phyloP scores from a whole-genome alignment of 192 early-diverging fungal genomes.

The Kickxella alabastrina region DNA sequence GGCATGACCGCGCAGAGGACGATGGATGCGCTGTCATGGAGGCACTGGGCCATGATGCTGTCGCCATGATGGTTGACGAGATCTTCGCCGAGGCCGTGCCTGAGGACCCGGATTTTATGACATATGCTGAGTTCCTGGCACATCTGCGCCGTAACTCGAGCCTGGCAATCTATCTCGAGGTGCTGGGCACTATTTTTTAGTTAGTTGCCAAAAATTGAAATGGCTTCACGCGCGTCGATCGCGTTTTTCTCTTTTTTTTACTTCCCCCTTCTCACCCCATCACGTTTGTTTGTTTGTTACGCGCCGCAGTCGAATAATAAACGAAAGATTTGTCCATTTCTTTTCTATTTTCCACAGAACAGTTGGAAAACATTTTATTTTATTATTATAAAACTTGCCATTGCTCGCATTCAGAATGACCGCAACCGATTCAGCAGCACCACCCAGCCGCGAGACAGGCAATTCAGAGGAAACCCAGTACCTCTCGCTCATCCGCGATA shows the following conservation, averaged over 20 bases:
- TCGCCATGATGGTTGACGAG: conserved; percentile 90
- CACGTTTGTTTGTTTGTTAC: background rate
- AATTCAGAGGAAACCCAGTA: conserved; percentile 94
- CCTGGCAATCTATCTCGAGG: conserved; percentile 86
- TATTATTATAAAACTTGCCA: too few species aligned
- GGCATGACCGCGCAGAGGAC: conserved; percentile 50
- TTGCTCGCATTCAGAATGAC: conserved; percentile 10
- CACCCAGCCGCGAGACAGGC: too few species aligned
- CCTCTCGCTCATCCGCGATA: conserved; percentile 65
- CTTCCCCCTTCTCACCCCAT: too few species aligned
- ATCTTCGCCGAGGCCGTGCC: conserved; percentile 66
- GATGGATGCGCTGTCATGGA: conserved; percentile 86
- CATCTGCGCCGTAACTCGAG: conserved; percentile 78
- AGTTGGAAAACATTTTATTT: too few species aligned
- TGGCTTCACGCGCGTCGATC: background rate
- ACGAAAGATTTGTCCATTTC: too few species aligned
- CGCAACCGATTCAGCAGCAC: conserved; percentile 8
- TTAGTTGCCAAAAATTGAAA: background rate
- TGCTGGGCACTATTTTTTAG: conserved; percentile 82
- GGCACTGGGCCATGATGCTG: conserved; percentile 86
- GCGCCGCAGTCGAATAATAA: too few species aligned
- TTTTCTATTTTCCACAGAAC: too few species aligned
- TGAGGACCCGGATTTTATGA: conserved; percentile 62
- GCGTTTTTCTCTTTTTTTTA: background rate
- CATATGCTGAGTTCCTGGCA: conserved; percentile 70